Evolutionary conservation across 2,329 filamentous ascomycete genomes (phyloP).

Genomic region (Erysiphe pulchra): DNA sequence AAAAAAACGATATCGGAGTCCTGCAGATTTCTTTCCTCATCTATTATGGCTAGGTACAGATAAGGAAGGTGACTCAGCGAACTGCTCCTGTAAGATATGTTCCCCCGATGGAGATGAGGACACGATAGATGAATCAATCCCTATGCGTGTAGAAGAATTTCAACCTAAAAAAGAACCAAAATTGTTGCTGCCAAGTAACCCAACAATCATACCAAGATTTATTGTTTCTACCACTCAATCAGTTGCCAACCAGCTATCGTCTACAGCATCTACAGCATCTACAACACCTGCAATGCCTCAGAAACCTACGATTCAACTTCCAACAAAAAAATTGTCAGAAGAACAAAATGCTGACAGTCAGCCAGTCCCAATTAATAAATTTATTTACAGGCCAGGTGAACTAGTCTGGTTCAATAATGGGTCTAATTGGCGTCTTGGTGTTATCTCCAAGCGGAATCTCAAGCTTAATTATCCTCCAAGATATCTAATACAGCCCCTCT

Average conservation of each 20-base stretch:
- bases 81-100: slow-evolving; percentile 31
- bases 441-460: slow-evolving; percentile 21
- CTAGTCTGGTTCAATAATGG: slow-evolving; percentile 28
- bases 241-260: neutral
- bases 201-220: neutral
- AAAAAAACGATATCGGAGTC: slow-evolving; percentile 30
- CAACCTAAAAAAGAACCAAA: neutral
- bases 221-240: neutral
- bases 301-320: slow-evolving; percentile 2
- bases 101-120: slow-evolving; percentile 20
- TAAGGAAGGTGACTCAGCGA: slow-evolving; percentile 21
- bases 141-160: neutral
- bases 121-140: slow-evolving; percentile 14
- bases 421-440: slow-evolving; percentile 25
- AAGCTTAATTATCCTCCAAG: slow-evolving; percentile 10
- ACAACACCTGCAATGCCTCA: neutral
- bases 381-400: slow-evolving; percentile 27
- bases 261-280: neutral
- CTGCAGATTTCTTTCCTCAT: slow-evolving; percentile 33
- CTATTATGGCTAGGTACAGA: slow-evolving; percentile 29
- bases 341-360: slow-evolving; percentile 24
- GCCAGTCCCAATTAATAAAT: slow-evolving; percentile 16
- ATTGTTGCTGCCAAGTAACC: neutral
- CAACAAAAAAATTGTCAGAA: slow-evolving; percentile 3
- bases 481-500: slow-evolving; percentile 24